Base-by-base conservation (phyloP, 2,329 filamentous ascomycete genomes). In the Plectosphaerella sp. region DNA sequence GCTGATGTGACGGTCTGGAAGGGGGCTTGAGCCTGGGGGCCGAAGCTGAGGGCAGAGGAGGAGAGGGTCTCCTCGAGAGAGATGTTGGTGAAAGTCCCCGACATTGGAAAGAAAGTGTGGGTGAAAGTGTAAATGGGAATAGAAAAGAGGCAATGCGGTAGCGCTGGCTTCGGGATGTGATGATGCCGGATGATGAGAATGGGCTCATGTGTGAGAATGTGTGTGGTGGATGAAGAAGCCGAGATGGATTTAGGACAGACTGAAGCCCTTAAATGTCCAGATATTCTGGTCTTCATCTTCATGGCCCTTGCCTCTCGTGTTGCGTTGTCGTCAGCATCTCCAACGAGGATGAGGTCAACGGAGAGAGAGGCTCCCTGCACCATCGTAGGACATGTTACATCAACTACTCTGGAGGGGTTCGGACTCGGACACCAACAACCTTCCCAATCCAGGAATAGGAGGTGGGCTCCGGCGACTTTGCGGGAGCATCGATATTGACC, bases 1-100 rank as follows among this genome's bases (percentile, higher is more conserved):
- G 70, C 67, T 11, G 68, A 58, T 16, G 69, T 72, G 47, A 67
- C 60, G 8, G 70, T 72, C n/a, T 41, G 10, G 48, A 49, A 49
- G 20, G 24, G 37, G 14, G 37, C 18, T 15, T 41, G 12, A 6
- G 37, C 37, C n/a, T 18, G 36, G 12, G 48, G 39, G 14, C 48
- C 48, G 37, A 28, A 15, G 15, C n/a, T 35, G 48, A 49, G 43
- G 48, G 48, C 12, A 20, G 15, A 22, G 48, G 37, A 18, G 37
- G 37, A 18, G 11, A 25, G n/a, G 8, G 22, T 20, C 36, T n/a
- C 39, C 20, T n/a, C 24, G n/a, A 16, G 22, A 37, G 25, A 43
- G 41, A 20, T 20, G 15, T 20, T 12, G 10, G 16, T 9, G 41
- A 43, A 41, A 41, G 37, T n/a, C 37, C 37, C 16, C 37, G 37